Conservation (phyloP, 2,329 filamentous ascomycete species). For the Fusarium burgessii region DNA sequence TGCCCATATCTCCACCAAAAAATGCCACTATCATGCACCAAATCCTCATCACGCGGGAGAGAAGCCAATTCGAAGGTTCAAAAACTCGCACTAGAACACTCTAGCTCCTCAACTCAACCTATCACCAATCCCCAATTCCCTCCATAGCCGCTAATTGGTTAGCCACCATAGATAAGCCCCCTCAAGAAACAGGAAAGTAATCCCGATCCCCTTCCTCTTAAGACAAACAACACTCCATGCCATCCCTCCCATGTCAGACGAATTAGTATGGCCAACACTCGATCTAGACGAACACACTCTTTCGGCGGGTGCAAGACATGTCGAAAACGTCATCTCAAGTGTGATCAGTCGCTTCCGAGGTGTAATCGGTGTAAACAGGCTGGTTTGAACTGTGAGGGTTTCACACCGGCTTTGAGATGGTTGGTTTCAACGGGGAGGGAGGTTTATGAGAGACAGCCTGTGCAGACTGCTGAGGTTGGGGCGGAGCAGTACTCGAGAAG, state of each 20-base stretch:
- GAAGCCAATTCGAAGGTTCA: constrained; percentile 17
- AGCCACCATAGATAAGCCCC: constrained; percentile 16
- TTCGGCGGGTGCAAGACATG: constrained; percentile 43
- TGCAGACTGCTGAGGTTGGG: constrained; percentile 20
- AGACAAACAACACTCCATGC: neutral
- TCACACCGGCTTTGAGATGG: constrained; percentile 37
- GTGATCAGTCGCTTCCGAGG: constrained; percentile 31
- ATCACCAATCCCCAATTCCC: neutral
- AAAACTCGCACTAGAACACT: constrained; percentile 8
- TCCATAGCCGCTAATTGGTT: neutral
- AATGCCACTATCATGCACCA: neutral
- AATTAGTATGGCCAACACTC: constrained; percentile 24
- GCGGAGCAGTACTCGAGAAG: constrained; percentile 34
- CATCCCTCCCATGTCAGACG: neutral
- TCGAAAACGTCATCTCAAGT: constrained; percentile 42
- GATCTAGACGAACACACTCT: constrained; percentile 36
- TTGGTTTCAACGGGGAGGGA: constrained; percentile 34
- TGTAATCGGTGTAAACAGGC: constrained; percentile 36
- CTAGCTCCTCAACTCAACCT: neutral
- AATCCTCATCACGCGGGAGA: neutral
- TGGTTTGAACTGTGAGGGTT: constrained; percentile 36
- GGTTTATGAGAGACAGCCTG: constrained; percentile 31
- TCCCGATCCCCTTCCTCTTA: constrained; percentile 31
- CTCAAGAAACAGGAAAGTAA: constrained; percentile 15
- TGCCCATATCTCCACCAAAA: neutral